Base-by-base conservation (phyloP, 495 filamentous ascomycete species). In the Penicillium tannophilum region DNA sequence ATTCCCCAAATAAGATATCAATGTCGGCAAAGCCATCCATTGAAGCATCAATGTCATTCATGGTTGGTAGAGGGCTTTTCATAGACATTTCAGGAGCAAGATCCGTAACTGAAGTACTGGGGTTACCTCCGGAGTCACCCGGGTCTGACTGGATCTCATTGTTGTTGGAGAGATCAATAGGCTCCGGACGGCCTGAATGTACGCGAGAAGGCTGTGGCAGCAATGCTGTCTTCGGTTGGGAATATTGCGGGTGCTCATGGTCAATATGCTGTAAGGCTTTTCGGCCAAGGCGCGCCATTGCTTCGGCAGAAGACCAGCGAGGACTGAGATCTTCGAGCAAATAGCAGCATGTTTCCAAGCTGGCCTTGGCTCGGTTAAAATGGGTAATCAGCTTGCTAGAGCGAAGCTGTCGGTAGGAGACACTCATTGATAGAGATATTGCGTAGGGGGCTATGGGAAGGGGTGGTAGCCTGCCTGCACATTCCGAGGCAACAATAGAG, bases 341-440 rank as follows among this genome's bases (percentile, higher is more conserved):
- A 3, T 73, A 61, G 45, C 83, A 84, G 43, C 85, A 86, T 44
- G 73, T 76, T 44, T 83, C 80, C 47, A 92, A 81, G 16, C 85
- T 82, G 43, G 76, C 73, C 47, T 81, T 84, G 10, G 85, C 86
- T 17, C 88, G 80, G 19, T 78, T 79, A 47, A 82, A 79, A 58
- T 87, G 86, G 64, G 87, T 86, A 30, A 83, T 81, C 2, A 89
- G 65, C 19, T 78, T 85, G 55, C 84, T 87, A 52, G 86, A 84
- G 12, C 87, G 83, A 74, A 88, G 84, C 63, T 89, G 87, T 33
- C 86, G 82, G 60, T 91, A 92, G 10, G 84, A 83, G 4, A 91
- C 86, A 17, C 84, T 85, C 49, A 92, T 78, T 0, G 87, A 85
- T 4, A 92, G 71, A 0, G 86, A 80, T 1, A 90, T 69, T 0